Percentiles rank a stretch among this genome's conserved stretches.
Conservation (phyloP, 2,329 filamentous ascomycete genomes). For the Aspergillus sp. region DNA sequence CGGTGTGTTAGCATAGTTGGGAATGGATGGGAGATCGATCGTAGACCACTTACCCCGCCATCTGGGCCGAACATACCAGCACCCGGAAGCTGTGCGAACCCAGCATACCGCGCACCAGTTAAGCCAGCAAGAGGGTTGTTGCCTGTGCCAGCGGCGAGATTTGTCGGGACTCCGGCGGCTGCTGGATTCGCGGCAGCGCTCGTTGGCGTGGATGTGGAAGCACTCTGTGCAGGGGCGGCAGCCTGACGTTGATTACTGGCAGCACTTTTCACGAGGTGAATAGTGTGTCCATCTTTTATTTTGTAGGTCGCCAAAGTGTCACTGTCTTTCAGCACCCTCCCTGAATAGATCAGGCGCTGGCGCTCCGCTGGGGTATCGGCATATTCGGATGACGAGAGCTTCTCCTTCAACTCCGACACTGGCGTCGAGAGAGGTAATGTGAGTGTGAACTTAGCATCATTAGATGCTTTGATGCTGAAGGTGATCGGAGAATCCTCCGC, state of each 20-base stretch:
- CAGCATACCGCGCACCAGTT: conserved; percentile 90
- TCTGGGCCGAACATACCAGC: conserved; percentile 90
- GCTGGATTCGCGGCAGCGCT: conserved; percentile 34
- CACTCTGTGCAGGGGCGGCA: conserved; percentile 53
- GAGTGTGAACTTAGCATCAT: conserved; percentile 78
- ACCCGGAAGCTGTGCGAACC: conserved; percentile 83
- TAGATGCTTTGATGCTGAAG: conserved; percentile 98
- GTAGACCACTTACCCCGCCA: conserved; percentile 70
- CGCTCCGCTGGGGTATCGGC: conserved; percentile 85
- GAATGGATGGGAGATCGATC: not conserved
- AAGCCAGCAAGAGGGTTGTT: conserved; percentile 88
- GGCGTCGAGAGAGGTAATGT: conserved; percentile 75
- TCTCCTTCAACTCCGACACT: conserved; percentile 83
- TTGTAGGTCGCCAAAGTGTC: conserved; percentile 85
- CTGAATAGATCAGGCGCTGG: conserved; percentile 96
- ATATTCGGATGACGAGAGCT: conserved; percentile 76
- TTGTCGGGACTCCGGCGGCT: conserved; percentile 46
- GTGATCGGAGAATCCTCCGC: conserved; percentile 74
- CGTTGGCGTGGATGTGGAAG: conserved; percentile 32
- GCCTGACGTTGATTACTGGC: conserved; percentile 71
- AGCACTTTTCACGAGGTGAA: conserved; percentile 95
- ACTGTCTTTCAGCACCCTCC: conserved; percentile 91
- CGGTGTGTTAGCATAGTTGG: conserved; percentile 15
- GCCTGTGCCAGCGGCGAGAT: conserved; percentile 55
- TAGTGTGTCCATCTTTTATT: conserved; percentile 92